Percentiles rank a stretch among this genome's conserved stretches.
Evolutionary conservation across 2,329 filamentous ascomycete genomes (phyloP).

Genomic region (Scedosporium apiospermum): DNA sequence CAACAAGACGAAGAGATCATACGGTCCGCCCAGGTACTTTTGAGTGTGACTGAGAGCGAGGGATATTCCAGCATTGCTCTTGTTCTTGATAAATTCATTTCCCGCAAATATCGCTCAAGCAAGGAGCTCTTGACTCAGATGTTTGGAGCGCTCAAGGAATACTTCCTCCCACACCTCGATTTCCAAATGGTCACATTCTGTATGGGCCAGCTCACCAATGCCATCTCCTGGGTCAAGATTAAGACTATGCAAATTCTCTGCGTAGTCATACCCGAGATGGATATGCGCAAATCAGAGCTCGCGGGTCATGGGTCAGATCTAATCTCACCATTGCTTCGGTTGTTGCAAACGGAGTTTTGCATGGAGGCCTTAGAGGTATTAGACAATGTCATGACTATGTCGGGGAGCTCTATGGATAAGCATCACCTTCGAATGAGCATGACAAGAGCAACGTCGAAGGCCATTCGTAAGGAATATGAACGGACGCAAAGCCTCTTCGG

Average conservation of each 20-base stretch:
- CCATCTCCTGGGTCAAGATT: constrained; percentile 78
- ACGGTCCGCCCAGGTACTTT: constrained; percentile 59
- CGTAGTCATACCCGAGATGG: constrained; percentile 75
- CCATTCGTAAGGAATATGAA: constrained; percentile 88
- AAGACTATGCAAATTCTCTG: constrained; percentile 89
- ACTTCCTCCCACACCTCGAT: constrained; percentile 75
- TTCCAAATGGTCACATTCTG: constrained; percentile 81
- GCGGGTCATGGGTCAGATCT: constrained; percentile 87
- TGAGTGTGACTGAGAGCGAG: constrained; percentile 63
- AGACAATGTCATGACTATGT: constrained; percentile 92
- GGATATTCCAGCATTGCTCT: constrained; percentile 57
- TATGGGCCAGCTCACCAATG: constrained; percentile 85
- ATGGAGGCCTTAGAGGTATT: constrained; percentile 85
- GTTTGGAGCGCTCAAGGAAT: constrained; percentile 62
- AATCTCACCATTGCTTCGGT: constrained; percentile 80
- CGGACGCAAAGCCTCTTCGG: constrained; percentile 90
- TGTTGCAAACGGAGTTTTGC: constrained; percentile 88
- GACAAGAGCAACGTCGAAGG: constrained; percentile 77
- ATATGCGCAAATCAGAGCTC: constrained; percentile 87
- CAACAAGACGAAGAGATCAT: constrained; percentile 45
- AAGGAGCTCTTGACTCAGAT: constrained; percentile 70
- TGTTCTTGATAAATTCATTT: constrained; percentile 61
- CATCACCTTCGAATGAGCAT: constrained; percentile 98
- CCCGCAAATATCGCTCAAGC: constrained; percentile 54
- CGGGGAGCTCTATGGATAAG: constrained; percentile 82